Conservation (phyloP, 2,329 filamentous ascomycete species). For the Fusarium xyrophilum region DNA sequence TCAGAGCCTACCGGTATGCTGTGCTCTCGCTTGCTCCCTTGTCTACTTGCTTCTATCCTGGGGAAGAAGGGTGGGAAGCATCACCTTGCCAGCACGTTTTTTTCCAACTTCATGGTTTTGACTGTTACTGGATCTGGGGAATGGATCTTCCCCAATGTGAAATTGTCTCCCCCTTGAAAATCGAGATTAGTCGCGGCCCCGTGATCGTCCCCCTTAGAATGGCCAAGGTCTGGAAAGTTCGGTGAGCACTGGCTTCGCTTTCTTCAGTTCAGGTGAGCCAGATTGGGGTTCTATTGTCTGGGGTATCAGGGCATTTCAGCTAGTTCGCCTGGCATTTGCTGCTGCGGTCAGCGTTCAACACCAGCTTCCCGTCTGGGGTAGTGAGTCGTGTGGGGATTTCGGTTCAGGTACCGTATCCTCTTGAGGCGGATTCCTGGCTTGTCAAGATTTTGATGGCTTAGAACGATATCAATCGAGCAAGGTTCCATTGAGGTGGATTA, state of each 20-base stretch:
- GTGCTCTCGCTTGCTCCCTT: slow-evolving; percentile 16
- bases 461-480: slow-evolving; percentile 6
- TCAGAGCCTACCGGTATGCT: slow-evolving; percentile 16
- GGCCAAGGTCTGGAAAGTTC: slow-evolving; percentile 38
- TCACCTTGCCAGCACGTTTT: slow-evolving; percentile 21
- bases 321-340: slow-evolving; percentile 20
- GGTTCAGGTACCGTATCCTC: slow-evolving; percentile 13
- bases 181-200: slow-evolving; percentile 29
- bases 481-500: slow-evolving; percentile 14
- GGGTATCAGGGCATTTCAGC: slow-evolving; percentile 23
- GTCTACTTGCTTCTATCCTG: slow-evolving; percentile 2
- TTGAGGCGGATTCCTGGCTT: slow-evolving; percentile 1
- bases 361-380: slow-evolving; percentile 36
- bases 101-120: slow-evolving; percentile 30
- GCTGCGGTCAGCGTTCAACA: slow-evolving; percentile 17
- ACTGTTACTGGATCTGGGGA: slow-evolving; percentile 30
- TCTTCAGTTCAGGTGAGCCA: slow-evolving; percentile 36
- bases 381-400: slow-evolving; percentile 26
- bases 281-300: slow-evolving; percentile 15
- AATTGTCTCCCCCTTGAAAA: slow-evolving; percentile 20
- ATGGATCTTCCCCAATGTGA: slow-evolving; percentile 16
- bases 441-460: slow-evolving; percentile 17
- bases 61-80: slow-evolving; percentile 20
- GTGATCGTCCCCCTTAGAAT: slow-evolving; percentile 34
- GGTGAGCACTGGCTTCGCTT: slow-evolving; percentile 30